phyloP scores from a whole-genome alignment of 2,329 filamentous ascomycete genomes.

The Penicillium sclerotiorum region DNA sequence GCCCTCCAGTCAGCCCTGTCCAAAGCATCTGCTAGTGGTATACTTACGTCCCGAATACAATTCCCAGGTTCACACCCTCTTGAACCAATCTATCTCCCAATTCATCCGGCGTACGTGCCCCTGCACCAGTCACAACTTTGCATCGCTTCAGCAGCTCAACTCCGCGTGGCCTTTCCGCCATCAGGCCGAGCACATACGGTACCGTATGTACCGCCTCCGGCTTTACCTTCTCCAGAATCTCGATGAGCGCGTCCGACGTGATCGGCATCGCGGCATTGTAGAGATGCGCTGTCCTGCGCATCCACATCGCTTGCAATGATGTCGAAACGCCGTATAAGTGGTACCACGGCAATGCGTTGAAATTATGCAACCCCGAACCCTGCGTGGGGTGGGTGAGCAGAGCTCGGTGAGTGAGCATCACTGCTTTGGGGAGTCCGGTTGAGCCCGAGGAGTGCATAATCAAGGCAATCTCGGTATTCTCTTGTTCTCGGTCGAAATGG shows the following conservation, averaged over 20 bases:
- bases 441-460: constrained; percentile 41
- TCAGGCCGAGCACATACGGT: not conserved
- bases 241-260: not conserved
- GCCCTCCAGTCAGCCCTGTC: not conserved
- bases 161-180: not conserved
- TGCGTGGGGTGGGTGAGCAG: constrained; percentile 14
- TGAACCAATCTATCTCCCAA: not conserved
- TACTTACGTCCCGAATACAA: not conserved
- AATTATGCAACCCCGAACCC: constrained; percentile 21
- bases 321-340: constrained; percentile 14
- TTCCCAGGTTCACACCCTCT: not conserved
- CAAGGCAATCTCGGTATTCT: constrained; percentile 7
- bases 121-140: not conserved
- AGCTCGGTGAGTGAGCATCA: constrained; percentile 32
- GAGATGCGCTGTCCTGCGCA: not conserved
- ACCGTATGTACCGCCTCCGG: not conserved
- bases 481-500: constrained; percentile 6
- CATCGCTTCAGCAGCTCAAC: not conserved
- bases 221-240: not conserved
- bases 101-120: not conserved
- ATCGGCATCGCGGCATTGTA: not conserved
- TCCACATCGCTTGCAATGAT: constrained; percentile 11
- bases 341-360: constrained; percentile 21
- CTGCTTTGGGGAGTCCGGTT: constrained; percentile 41
- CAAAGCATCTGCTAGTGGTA: not conserved